Base-by-base conservation (phyloP, 306 rosid species). In the Cucurbita maxima region DNA sequence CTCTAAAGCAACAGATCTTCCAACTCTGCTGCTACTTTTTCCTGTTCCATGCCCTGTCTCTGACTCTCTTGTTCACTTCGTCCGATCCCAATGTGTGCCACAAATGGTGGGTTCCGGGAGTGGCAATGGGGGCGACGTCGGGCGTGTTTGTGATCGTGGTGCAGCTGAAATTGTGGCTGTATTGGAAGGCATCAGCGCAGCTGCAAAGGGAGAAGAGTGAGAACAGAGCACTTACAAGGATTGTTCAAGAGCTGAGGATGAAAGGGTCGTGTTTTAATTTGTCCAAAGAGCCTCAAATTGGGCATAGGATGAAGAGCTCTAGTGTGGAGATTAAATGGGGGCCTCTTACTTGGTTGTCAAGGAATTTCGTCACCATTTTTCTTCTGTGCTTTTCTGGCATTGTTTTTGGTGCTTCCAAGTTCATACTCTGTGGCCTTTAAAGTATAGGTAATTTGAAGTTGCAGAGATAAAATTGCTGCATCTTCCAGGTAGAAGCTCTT, bases 281-380 rank as follows among this genome's bases (percentile, higher is more conserved):
- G 81, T 86, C 87, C 0, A 94, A 89, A 60, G 92, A 86, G 77
- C 92, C 92, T 1, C 74, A 75, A 4, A 50, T 44, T 60, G 87
- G 89, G 56, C 82, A 86, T 79, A 89, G 82, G 83, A 86, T 94
- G 92, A 94, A 91, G 77, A 94, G 99, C 78, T 91, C 99, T 0
- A 94, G 99, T 51, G 97, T 89, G 3, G 99, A 90, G 83, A 86
- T 91, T 80, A 89, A 86, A 34, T 94, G 96, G 96, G 82, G 79
- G 75, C 91, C 92, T 0, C 12, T 88, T 2, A 83, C 87, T 48
- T 89, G 85, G 86, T 84, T 81, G 66, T 86, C 66, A 3, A 79
- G 63, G 64, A 77, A 88, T 71, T 58, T 81, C 3, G 79, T 87
- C 8, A 77, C 92, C 18, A 61, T 87, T 64, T 83, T 76, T 61